Evolutionary conservation across 139 green algal species (phyloP).

Genomic region (Chlamydomonas schloesseri): DNA sequence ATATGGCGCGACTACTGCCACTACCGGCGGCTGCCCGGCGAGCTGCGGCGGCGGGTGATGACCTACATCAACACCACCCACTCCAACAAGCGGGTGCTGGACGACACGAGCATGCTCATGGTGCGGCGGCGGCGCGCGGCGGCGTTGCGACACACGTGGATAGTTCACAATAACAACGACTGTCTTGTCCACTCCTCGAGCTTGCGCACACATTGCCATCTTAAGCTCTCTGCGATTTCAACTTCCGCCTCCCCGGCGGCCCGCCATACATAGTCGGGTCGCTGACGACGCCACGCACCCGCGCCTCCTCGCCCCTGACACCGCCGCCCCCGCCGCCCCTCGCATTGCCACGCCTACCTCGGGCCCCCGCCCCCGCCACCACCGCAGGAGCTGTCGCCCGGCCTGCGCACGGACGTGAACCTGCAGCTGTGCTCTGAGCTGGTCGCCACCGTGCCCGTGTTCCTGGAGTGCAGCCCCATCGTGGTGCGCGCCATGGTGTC

Average conservation of each 20-base stretch:
- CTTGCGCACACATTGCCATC: too few relatives aligned
- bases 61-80: conserved; percentile 22
- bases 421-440: conserved; percentile 58
- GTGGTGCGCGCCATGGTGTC: conserved; percentile 51
- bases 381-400: conserved; percentile 48
- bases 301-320: too few relatives aligned
- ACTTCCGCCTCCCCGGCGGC: too few relatives aligned
- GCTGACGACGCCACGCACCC: too few relatives aligned
- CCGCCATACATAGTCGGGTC: too few relatives aligned
- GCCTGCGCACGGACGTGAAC: conserved; percentile 57
- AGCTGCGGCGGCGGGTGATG: conserved; percentile 45
- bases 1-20: conserved; percentile 51
- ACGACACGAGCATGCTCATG: conserved; percentile 37
- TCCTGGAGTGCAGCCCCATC: conserved; percentile 51
- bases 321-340: too few relatives aligned
- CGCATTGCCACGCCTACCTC: too few relatives aligned
- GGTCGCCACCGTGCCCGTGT: conserved; percentile 57
- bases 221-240: too few relatives aligned
- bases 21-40: conserved; percentile 45
- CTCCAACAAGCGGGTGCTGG: conserved; percentile 47
- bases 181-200: too few relatives aligned
- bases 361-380: too few relatives aligned
- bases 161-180: too few relatives aligned
- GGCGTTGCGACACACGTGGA: too few relatives aligned
- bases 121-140: neutral